Evolutionary conservation across 148 eudicot genomes (phyloP), one percentile per base, ranked within the genome.

Genomic region (Talinum fruticosum): DNA sequence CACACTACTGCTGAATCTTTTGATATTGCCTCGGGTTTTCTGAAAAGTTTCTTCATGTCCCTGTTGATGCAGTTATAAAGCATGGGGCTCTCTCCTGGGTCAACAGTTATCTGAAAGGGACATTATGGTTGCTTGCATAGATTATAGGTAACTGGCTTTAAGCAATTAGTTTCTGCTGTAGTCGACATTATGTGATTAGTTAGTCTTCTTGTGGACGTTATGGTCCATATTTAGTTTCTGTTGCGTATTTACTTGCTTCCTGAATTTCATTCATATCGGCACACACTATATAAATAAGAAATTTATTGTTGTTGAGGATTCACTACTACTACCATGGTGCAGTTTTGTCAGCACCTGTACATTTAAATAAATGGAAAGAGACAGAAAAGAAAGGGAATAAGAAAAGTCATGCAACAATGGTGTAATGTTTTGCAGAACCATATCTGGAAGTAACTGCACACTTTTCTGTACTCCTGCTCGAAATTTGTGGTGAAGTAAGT

Each of bases 51-150:
- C 10, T 44, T 76, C 45, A 38, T 72, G 2, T 54, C 23, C 21
- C 76, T 78, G 21, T 70, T 74, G 62, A 70, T 86, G 81, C 82
- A 96, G 99, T 83, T 91, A 96, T 78, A 96, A 93, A 84, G 99
- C 97, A 85, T 96, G 99, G 99, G 99, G 99, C 84, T 81, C 97
- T 76, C 92, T 96, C 66, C 88, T 96, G 28, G 99, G 99, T 66
- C 83, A 81, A 76, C 99, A 96, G 64, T 89, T 96, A 83, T 90
- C 99, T 32, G 94, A 96, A 85, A 86, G 97, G 82, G 99, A 87
- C 76, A 89, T 96, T 67, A 89, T 96, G 28, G 97, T 96, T 71
- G 97, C 99, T 15, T 96, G 99, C 84, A 84, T 96, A 35, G 99
- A 96, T 87, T 96, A 96, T 86, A 88, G 98, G 98, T 91, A 76